Percentiles rank a stretch among this genome's conserved stretches.
Conservation (phyloP, 2,329 filamentous ascomycete genomes). For the Neocucurbitaria cava region DNA sequence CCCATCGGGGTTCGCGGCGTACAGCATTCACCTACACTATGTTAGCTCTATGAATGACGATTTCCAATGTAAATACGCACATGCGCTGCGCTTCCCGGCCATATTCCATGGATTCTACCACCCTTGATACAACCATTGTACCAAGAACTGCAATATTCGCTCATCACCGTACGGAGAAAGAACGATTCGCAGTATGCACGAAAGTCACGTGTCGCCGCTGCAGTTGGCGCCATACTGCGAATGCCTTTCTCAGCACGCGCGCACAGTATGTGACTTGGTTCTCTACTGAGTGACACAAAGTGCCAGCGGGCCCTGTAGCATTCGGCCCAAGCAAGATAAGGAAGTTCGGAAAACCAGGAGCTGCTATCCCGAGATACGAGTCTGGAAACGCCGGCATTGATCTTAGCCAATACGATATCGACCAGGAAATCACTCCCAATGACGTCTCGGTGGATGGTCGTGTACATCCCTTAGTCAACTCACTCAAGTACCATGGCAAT, state of each 20-base stretch:
- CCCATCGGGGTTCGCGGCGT: constrained; percentile 61
- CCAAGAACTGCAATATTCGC: constrained; percentile 70
- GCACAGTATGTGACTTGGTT: constrained; percentile 69
- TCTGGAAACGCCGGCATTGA: constrained; percentile 69
- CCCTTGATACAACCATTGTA: constrained; percentile 67
- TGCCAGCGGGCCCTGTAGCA: constrained; percentile 65
- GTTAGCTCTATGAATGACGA: background rate
- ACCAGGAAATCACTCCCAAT: constrained; percentile 51
- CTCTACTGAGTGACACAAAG: constrained; percentile 69
- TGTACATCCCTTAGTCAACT: constrained; percentile 8
- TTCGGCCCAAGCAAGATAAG: constrained; percentile 63
- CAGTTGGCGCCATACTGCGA: constrained; percentile 62
- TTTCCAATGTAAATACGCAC: background rate
- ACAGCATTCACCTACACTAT: constrained; percentile 62
- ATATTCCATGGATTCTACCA: constrained; percentile 68
- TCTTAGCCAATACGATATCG: constrained; percentile 62
- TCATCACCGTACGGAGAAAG: constrained; percentile 58
- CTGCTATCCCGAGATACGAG: constrained; percentile 36
- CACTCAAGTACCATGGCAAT: constrained; percentile 7
- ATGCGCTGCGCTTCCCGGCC: constrained; percentile 66
- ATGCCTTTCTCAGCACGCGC: constrained; percentile 70
- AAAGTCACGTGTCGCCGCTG: constrained; percentile 67
- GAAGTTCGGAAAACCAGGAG: constrained; percentile 48
- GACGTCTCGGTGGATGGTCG: constrained; percentile 8
- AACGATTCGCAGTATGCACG: constrained; percentile 60